Evolutionary conservation across 2,329 filamentous ascomycete species (phyloP).

Genomic region (Chrysoporthe austroafricana): DNA sequence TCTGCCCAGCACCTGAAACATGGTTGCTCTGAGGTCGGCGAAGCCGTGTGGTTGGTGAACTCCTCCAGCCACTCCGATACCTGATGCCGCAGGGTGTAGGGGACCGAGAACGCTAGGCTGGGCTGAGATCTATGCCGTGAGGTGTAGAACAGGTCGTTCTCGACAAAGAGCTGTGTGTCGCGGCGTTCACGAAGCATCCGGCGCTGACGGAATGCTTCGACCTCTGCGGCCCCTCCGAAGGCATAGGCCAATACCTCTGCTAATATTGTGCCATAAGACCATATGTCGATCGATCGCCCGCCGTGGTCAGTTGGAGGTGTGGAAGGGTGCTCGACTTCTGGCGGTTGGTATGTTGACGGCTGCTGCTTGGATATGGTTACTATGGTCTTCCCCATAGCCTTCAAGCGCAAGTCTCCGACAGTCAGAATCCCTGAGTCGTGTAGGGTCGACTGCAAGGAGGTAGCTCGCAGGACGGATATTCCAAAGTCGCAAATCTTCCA

Average conservation of each 20-base stretch:
- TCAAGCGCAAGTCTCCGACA: constrained; percentile 20
- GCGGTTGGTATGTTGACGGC: constrained; percentile 20
- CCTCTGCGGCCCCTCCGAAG: background rate
- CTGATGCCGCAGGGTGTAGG: background rate
- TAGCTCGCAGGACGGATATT: constrained; percentile 24
- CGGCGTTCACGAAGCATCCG: background rate
- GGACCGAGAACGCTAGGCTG: background rate
- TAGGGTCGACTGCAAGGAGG: background rate
- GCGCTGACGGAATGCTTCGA: constrained; percentile 8
- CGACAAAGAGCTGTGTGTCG: background rate
- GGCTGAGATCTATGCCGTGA: background rate
- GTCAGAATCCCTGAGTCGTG: background rate
- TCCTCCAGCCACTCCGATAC: constrained; percentile 13
- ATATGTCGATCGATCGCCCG: constrained; percentile 14
- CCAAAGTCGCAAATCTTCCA: constrained; percentile 29
- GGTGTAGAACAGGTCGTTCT: constrained; percentile 23
- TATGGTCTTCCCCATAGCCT: constrained; percentile 9
- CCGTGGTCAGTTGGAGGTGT: background rate
- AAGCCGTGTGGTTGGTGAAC: background rate
- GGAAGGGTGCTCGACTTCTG: constrained; percentile 17
- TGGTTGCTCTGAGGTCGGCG: background rate
- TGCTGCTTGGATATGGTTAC: constrained; percentile 14
- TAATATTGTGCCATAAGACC: constrained; percentile 27
- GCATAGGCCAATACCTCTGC: constrained; percentile 26
- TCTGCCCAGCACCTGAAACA: constrained; percentile 24